A percentile compares a stretch with the other conserved stretches of the same genome.
These are phyloP conservation scores for Moesziomyces parantarcticus DNA, from an alignment of 1,284 basidiomycete species.

Conservation along the genomic window DNA sequence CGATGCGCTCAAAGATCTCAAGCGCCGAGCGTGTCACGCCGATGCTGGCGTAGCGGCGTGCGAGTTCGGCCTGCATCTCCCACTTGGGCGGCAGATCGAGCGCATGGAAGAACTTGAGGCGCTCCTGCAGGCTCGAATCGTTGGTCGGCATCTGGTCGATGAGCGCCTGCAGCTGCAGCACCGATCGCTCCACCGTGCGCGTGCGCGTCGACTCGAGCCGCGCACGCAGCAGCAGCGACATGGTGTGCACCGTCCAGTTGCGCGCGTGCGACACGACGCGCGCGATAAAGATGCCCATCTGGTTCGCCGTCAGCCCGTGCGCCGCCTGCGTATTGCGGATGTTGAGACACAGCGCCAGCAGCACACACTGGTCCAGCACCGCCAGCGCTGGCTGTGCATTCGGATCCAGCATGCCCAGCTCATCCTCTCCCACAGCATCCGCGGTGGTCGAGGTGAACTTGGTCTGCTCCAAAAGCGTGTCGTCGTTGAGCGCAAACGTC, in stretches of 20 bases:
- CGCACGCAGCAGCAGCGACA: constrained; percentile 64
- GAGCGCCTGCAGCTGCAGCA: constrained; percentile 66
- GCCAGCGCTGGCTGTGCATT: constrained; percentile 76
- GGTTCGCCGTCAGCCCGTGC: constrained; percentile 66
- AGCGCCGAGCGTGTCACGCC: constrained; percentile 64
- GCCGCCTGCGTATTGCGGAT: constrained; percentile 63
- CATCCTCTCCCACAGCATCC: constrained; percentile 68
- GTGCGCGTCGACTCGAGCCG: constrained; percentile 63
- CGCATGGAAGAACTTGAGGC: constrained; percentile 62
- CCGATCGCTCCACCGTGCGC: constrained; percentile 63
- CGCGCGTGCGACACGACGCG: constrained; percentile 60
- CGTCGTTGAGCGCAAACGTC: constrained; percentile 88
- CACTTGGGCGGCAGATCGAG: constrained; percentile 63
- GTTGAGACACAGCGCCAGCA: constrained; percentile 65
- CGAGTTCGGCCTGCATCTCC: constrained; percentile 67
- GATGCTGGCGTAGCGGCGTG: constrained; percentile 56
- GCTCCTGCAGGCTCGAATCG: constrained; percentile 66
- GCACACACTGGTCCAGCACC: constrained; percentile 62
- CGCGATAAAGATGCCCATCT: constrained; percentile 64
- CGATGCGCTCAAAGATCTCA: constrained; percentile 63
- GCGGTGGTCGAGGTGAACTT: constrained; percentile 78
- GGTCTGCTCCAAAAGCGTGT: constrained; percentile 93
- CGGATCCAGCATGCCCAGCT: constrained; percentile 77
- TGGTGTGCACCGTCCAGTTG: constrained; percentile 68
- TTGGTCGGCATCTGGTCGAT: constrained; percentile 67